A percentile compares a stretch with the other conserved stretches of the same genome.
phyloP scores from a whole-genome alignment of 352 stramenopile species.

The Elongisporangium prolatum region DNA sequence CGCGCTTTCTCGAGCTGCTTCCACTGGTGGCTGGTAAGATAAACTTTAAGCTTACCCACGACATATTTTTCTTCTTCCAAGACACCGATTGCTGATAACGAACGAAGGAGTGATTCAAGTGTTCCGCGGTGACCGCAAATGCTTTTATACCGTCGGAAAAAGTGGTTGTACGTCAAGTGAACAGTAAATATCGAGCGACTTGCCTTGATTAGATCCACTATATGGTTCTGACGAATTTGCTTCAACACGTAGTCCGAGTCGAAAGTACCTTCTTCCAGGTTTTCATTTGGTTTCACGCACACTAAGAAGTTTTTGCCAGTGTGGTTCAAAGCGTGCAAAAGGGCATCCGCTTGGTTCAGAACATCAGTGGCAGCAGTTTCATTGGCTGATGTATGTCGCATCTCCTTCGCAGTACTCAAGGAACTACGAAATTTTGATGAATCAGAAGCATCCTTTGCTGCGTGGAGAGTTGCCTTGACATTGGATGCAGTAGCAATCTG shows the following conservation, averaged over 20 bases:
- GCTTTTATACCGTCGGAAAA: constrained; percentile 79
- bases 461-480: constrained; percentile 26
- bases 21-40: constrained; percentile 74
- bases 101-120: constrained; percentile 65
- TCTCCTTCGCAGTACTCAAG: constrained; percentile 40
- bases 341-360: constrained; percentile 56
- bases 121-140: constrained; percentile 75
- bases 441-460: constrained; percentile 1
- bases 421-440: constrained; percentile 42
- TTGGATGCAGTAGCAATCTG: constrained; percentile 57
- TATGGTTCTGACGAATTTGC: constrained; percentile 59
- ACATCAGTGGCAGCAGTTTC: constrained; percentile 56
- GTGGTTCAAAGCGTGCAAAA: constrained; percentile 64
- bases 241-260: constrained; percentile 69
- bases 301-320: constrained; percentile 82
- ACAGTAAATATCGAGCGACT: constrained; percentile 72
- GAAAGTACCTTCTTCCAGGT: constrained; percentile 56
- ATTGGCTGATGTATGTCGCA: constrained; percentile 13
- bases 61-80: constrained; percentile 79
- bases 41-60: constrained; percentile 67
- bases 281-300: constrained; percentile 72
- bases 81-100: constrained; percentile 73
- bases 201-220: constrained; percentile 74
- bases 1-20: constrained; percentile 78
- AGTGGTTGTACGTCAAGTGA: constrained; percentile 72